Evolutionary conservation across 345 rosid genomes (phyloP), one percentile per base, ranked within the genome.

Genomic region (Populus simonii): DNA sequence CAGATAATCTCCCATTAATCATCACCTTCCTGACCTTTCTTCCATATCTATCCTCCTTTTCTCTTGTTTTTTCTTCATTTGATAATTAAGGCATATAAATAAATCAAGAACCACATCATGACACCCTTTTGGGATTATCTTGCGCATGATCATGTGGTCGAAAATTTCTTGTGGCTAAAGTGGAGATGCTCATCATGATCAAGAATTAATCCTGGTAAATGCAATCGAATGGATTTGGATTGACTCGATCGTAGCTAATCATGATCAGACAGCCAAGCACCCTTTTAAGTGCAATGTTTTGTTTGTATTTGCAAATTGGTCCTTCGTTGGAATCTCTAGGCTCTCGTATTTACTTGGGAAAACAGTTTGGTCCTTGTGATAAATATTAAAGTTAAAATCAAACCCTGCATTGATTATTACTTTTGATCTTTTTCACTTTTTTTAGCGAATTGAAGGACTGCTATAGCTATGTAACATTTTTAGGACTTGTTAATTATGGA

Each of bases 51-150:
- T 20, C 25, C 29, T 9, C 11, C 1, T n/a, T 22, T 57, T 9
- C 29, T 22, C 63, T 9, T 23, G 18, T 49, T 45, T 49, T 25
- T 47, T 12, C n/a, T 70, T 6, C 55, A 5, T 15, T 47, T 70
- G 51, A 70, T 33, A 41, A 41, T 41, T 9, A 8, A 39, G 66
- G 41, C 39, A 72, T 39, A 10, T 15, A 7, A 22, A 27, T 45
- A 13, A 51, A 71, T 71, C 65, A 71, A 51, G 39, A 39, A 51
- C 62, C 74, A 0, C 39, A 71, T 51, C 74, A 47, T 71, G 57
- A 36, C 18, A 71, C 27, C n/a, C 22, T 71, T 29, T 71, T 71
- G 29, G 17, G 10, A 45, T 17, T 8, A 31, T 41, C 12, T 62
- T 29, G 61, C 74, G 74, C 74, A 9, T 71, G 74, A 51, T 16